Base-by-base conservation (phyloP, 75 land plant species). In the Selaginella moellendorffii region DNA sequence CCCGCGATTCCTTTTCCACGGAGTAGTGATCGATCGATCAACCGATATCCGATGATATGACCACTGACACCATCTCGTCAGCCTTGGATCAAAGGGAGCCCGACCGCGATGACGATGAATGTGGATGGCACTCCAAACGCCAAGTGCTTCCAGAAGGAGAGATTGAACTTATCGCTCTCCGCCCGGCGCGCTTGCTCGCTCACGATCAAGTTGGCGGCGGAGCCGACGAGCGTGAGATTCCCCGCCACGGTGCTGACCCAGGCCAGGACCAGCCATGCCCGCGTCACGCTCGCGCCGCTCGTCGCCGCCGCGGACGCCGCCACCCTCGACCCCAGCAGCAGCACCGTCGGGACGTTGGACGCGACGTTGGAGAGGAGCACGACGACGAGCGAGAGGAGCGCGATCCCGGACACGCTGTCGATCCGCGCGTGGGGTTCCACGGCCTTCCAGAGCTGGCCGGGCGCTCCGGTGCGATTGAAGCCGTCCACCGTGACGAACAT, bases 401-500 rank as follows among this genome's bases (percentile, higher is more conserved):
- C 65, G 19, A 71, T 27, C n/a, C 91, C 91, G 54, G 63, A 52
- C 24, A 52, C 56, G 46, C 54, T 66, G 52, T 85, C 58, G 24
- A 85, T 85, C 12, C 66, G 64, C 46, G 91, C 72, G 69, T 87
- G 71, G 1, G 88, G 82, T 63, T 85, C 91, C 62, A 87, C 78
- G 22, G 81, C 63, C 18, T 75, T 67, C 91, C 91, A 87, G 5
- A 85, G 29, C 23, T 71, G 58, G 25, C 75, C 69, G 1, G 91
- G 91, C 24, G 80, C 78, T 27, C 91, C 91, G 9, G 91, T 56
- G 5, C 24, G 21, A 58, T 85, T 87, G 72, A 87, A 87, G 5
- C 91, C 91, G 31, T 73, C 76, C 8, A 85, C 79, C 0, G 91
- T 82, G 25, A 87, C 80, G 31, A 87, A 85, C 91, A 87, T 87